These are phyloP conservation scores for Fusarium buharicum DNA, from an alignment of 2,329 filamentous ascomycete genomes.

Conservation along the genomic window DNA sequence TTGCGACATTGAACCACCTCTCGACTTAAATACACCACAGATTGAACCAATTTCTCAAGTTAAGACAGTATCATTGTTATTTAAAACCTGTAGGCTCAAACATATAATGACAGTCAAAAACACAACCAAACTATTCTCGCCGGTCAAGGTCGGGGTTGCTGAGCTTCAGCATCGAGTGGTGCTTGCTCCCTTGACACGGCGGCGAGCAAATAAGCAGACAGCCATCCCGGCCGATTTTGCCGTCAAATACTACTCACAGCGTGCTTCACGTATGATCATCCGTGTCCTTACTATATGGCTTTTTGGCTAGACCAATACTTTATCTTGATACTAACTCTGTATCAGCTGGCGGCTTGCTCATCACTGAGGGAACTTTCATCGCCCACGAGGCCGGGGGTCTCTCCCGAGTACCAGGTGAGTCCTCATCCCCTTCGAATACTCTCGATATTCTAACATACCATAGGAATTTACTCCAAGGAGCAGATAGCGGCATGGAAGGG, in stretches of 20 bases:
- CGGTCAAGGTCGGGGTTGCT: slow-evolving; percentile 52
- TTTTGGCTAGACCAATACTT: background rate
- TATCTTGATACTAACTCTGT: background rate
- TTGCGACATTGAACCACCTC: slow-evolving; percentile 5
- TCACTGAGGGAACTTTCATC: slow-evolving; percentile 59
- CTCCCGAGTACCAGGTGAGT: slow-evolving; percentile 36
- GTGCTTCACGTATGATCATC: slow-evolving; percentile 47
- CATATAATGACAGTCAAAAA: slow-evolving; percentile 18
- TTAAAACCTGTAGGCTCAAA: background rate
- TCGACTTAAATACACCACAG: background rate
- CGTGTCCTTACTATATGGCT: background rate
- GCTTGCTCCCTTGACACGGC: slow-evolving; percentile 68
- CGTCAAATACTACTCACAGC: slow-evolving; percentile 61
- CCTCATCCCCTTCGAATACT: background rate
- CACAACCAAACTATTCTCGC: slow-evolving; percentile 54
- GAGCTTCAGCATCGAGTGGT: slow-evolving; percentile 58
- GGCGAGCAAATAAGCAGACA: slow-evolving; percentile 55
- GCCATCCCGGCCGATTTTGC: slow-evolving; percentile 40
- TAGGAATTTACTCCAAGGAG: slow-evolving; percentile 66
- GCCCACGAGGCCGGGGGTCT: slow-evolving; percentile 50
- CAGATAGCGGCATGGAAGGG: slow-evolving; percentile 70
- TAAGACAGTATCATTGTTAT: background rate
- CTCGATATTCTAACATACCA: slow-evolving; percentile 51
- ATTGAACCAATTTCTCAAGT: background rate
- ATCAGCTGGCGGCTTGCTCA: slow-evolving; percentile 54